phyloP scores from a whole-genome alignment of 1,284 basidiomycete genomes.

The Tremellales sp. region DNA sequence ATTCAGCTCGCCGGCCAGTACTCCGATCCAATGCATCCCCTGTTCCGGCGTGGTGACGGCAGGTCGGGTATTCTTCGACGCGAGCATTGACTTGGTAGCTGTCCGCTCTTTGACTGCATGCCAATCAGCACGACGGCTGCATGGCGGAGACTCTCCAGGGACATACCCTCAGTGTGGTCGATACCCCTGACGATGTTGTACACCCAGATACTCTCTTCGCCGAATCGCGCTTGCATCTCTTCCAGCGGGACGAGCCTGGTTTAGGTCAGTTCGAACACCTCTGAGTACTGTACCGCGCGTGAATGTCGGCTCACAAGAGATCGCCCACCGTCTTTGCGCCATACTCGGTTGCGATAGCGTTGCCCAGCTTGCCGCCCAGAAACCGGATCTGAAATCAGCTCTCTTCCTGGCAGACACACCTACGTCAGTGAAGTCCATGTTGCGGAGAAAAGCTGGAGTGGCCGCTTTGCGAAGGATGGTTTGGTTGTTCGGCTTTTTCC shows the following conservation, averaged over 20 bases:
- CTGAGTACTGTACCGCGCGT: neutral
- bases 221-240: slow-evolving; percentile 54
- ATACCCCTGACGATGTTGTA: slow-evolving; percentile 81
- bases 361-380: slow-evolving; percentile 90
- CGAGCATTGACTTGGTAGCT: slow-evolving; percentile 83
- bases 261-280: slow-evolving; percentile 3
- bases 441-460: slow-evolving; percentile 72
- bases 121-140: neutral
- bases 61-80: slow-evolving; percentile 81
- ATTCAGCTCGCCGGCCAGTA: slow-evolving; percentile 83
- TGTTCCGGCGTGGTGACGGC: slow-evolving; percentile 68
- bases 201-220: slow-evolving; percentile 70
- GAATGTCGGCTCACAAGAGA: slow-evolving; percentile 58
- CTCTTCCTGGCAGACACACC: slow-evolving; percentile 2
- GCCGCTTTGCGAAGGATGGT: slow-evolving; percentile 77
- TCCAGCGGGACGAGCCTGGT: slow-evolving; percentile 49
- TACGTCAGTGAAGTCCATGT: slow-evolving; percentile 84
- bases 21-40: slow-evolving; percentile 82
- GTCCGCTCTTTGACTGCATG: slow-evolving; percentile 81
- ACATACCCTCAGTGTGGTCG: slow-evolving; percentile 77
- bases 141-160: slow-evolving; percentile 4
- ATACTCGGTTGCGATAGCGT: slow-evolving; percentile 79
- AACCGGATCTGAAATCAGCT: slow-evolving; percentile 71
- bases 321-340: slow-evolving; percentile 85
- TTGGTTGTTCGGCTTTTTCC: slow-evolving; percentile 81